Conservation (phyloP, 2,329 filamentous ascomycete species). For the Lecanicillium sp. region DNA sequence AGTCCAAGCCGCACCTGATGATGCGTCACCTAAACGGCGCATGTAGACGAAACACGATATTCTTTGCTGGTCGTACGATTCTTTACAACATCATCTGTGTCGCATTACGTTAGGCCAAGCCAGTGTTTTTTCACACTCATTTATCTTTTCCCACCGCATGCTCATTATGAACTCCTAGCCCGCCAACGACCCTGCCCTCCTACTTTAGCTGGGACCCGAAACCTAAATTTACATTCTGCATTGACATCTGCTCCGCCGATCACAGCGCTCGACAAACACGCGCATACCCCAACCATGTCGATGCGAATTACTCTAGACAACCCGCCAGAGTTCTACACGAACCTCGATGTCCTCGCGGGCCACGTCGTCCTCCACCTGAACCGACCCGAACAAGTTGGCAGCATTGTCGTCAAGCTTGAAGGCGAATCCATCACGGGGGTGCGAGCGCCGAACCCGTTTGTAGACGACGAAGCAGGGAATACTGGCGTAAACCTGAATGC, state of each 20-base stretch:
- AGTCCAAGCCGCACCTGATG: too few relatives aligned
- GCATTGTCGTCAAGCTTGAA: conserved; percentile 75
- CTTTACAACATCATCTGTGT: too few relatives aligned
- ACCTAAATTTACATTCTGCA: neutral
- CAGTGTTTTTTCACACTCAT: too few relatives aligned
- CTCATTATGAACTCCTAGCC: too few relatives aligned
- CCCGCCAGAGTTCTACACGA: conserved; percentile 66
- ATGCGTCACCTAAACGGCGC: too few relatives aligned
- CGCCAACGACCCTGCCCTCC: neutral
- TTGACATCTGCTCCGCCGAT: too few relatives aligned
- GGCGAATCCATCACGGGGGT: conserved; percentile 67
- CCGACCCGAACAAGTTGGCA: conserved; percentile 61
- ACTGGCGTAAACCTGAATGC: conserved; percentile 17
- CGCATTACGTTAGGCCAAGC: too few relatives aligned
- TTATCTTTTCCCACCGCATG: too few relatives aligned
- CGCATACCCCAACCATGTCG: conserved; percentile 53
- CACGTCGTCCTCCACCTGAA: conserved; percentile 47
- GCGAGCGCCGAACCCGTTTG: conserved; percentile 34
- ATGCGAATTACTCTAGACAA: conserved; percentile 59
- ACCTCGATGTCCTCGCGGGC: conserved; percentile 66
- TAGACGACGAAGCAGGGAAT: conserved; percentile 28
- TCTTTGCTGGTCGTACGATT: too few relatives aligned
- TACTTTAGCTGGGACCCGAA: neutral
- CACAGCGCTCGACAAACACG: too few relatives aligned
- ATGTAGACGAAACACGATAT: too few relatives aligned